Evolutionary conservation across 2,329 filamentous ascomycete species (phyloP), one percentile per base, ranked within the genome.

Genomic region (Verruconis gallopava): DNA sequence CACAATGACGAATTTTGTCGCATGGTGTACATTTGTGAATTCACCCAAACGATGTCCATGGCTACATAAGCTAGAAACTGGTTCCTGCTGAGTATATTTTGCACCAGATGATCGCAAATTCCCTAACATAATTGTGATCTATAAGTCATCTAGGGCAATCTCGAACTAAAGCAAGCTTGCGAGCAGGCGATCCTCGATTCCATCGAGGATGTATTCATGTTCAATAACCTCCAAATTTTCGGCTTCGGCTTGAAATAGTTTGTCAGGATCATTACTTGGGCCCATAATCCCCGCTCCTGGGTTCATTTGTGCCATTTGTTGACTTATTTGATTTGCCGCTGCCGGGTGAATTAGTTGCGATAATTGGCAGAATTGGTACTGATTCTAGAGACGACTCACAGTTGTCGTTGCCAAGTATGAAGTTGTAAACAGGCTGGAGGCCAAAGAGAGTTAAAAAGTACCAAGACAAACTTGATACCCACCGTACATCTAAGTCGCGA

Each of bases 401-500:
- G 61, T 96, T 96, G 55, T 98, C 93, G 60, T 82, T 93, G 5
- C 91, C 91, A 12, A 98, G 73, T 38, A 98, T 79, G 60, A 95
- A 96, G 57, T 91, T 93, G 61, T 98, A 98, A 44, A 98, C 88
- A 42, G 89, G 85, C 61, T 96, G 89, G 44, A 98, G 70, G 37
- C 93, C 91, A 59, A 98, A 96, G 49, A 98, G 79, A 55, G 93
- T 96, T 50, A 98, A 67, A 58, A 98, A 96, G 68, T 98, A 98
- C 88, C 91, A 98, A 46, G 86, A 94, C 61, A 98, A 79, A 63
- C 86, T 94, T 1, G 88, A 95, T 65, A 98, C 94, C 91, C 91
- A 98, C 63, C 89, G 76, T 9, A 94, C 91, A 57, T 98, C 93
- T 67, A 98, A 79, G 59, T 98, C 91, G 55, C 80, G 81, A 19